A percentile compares a stretch with the other conserved stretches of the same genome.
These are phyloP conservation scores for Geosmithia morbida DNA, from an alignment of 2,329 filamentous ascomycete species.

Conservation along the genomic window DNA sequence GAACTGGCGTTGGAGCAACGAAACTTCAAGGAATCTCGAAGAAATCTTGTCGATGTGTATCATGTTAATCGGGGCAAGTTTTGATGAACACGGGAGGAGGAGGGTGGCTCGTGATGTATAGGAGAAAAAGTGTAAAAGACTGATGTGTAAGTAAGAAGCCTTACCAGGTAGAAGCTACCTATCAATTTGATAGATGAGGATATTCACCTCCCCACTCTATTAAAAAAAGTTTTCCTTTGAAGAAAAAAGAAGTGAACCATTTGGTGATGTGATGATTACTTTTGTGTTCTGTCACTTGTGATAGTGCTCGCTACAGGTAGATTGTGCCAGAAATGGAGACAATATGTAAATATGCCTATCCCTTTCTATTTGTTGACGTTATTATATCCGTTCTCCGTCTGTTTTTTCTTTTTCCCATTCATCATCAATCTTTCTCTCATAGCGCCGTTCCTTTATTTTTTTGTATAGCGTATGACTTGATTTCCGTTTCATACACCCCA, in stretches of 20 bases:
- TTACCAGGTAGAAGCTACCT: neutral
- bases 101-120: neutral
- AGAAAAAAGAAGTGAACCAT: too few relatives aligned
- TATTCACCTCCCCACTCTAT: neutral
- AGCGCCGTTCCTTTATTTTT: too few relatives aligned
- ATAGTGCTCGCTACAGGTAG: too few relatives aligned
- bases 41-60: slow-evolving; percentile 28
- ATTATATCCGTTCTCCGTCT: too few relatives aligned
- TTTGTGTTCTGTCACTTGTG: too few relatives aligned
- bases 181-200: slow-evolving; percentile 1
- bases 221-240: neutral
- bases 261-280: too few relatives aligned
- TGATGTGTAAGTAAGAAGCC: slow-evolving; percentile 1
- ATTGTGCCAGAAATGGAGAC: too few relatives aligned
- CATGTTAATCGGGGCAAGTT: slow-evolving; percentile 12
- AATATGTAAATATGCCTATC: too few relatives aligned
- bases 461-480: too few relatives aligned
- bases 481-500: neutral
- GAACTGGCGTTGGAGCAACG: slow-evolving; percentile 37
- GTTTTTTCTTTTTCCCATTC: too few relatives aligned
- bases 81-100: neutral
- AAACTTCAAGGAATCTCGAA: slow-evolving; percentile 20
- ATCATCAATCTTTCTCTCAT: too few relatives aligned
- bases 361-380: too few relatives aligned
- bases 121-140: neutral